These are phyloP conservation scores for Boletus eberwhitei DNA, from an alignment of 768 basidiomycete species.

Conservation along the genomic window DNA sequence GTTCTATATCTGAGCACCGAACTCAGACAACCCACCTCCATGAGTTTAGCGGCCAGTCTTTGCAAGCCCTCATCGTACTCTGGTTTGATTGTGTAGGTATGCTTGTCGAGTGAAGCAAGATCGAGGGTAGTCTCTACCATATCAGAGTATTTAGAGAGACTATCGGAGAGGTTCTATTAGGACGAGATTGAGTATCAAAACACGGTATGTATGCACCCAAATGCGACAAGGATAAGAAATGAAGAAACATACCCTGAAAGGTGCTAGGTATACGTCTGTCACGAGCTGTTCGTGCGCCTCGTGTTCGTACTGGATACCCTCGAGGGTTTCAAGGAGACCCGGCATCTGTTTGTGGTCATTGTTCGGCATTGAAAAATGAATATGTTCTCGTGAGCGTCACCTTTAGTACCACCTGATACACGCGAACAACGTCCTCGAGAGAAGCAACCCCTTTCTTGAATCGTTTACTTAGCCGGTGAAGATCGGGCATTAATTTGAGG, in stretches of 20 bases:
- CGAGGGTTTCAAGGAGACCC: slow-evolving; percentile 65
- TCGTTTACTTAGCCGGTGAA: slow-evolving; percentile 86
- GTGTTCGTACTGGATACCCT: slow-evolving; percentile 43
- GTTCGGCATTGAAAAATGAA: background rate
- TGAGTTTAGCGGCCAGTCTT: slow-evolving; percentile 63
- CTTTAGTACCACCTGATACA: slow-evolving; percentile 90
- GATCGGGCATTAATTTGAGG: slow-evolving; percentile 89
- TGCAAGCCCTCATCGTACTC: slow-evolving; percentile 81
- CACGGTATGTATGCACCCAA: background rate
- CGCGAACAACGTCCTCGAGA: slow-evolving; percentile 92
- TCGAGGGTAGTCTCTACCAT: slow-evolving; percentile 98
- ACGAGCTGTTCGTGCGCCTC: slow-evolving; percentile 54
- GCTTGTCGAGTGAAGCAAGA: slow-evolving; percentile 76
- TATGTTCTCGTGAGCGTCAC: slow-evolving; percentile 34
- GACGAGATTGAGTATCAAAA: background rate
- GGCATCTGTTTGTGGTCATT: slow-evolving; percentile 52
- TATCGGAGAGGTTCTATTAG: slow-evolving; percentile 56
- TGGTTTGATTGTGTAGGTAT: slow-evolving; percentile 89
- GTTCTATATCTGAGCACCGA: background rate
- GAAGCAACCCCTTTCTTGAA: slow-evolving; percentile 83
- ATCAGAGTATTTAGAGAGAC: slow-evolving; percentile 75
- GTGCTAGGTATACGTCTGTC: slow-evolving; percentile 60
- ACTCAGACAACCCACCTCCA: slow-evolving; percentile 38
- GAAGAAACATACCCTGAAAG: slow-evolving; percentile 50
- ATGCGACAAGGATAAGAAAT: background rate